Conservation (phyloP, 1,284 basidiomycete genomes). For the Chondrostereum purpureum region DNA sequence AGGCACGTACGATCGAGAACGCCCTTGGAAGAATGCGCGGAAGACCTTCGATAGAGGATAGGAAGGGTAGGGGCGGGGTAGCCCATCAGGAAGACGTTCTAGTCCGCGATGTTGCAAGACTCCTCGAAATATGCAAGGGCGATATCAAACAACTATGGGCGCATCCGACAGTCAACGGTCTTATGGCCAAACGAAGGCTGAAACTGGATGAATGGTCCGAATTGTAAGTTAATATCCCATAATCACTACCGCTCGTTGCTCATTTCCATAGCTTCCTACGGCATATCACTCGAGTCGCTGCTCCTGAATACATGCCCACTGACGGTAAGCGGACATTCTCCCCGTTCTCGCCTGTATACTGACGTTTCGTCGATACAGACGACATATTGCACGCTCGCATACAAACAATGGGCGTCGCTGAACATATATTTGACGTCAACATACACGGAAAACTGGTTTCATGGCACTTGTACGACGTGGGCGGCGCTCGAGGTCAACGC, state of each 20-base stretch:
- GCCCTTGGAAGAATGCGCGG: conserved; percentile 31
- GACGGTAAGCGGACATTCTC: conserved; percentile 39
- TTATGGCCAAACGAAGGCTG: conserved; percentile 62
- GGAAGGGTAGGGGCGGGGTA: conserved; percentile 28
- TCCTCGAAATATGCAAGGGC: conserved; percentile 49
- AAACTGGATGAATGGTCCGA: conserved; percentile 80
- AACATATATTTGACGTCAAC: conserved; percentile 69
- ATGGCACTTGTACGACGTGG: conserved; percentile 79
- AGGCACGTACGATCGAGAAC: conserved; percentile 54
- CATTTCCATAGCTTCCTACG: conserved; percentile 54
- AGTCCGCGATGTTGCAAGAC: conserved; percentile 51
- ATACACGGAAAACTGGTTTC: conserved; percentile 68
- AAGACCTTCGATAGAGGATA: conserved; percentile 19
- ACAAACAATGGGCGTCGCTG: conserved; percentile 78
- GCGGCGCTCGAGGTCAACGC: conserved; percentile 76
- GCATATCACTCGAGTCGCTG: conserved; percentile 63
- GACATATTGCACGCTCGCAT: conserved; percentile 79
- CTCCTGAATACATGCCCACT: conserved; percentile 61
- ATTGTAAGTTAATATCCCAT: conserved; percentile 48
- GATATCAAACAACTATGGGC: conserved; percentile 67
- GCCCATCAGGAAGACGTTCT: conserved; percentile 40
- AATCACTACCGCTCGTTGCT: conserved; percentile 9
- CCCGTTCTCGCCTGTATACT: conserved; percentile 24
- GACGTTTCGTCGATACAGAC: conserved; percentile 36
- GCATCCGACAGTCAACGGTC: conserved; percentile 56